A percentile compares a stretch with the other conserved stretches of the same genome.
Evolutionary conservation across 1,284 basidiomycete species (phyloP).

Genomic region (Moesziomyces globuligerus): DNA sequence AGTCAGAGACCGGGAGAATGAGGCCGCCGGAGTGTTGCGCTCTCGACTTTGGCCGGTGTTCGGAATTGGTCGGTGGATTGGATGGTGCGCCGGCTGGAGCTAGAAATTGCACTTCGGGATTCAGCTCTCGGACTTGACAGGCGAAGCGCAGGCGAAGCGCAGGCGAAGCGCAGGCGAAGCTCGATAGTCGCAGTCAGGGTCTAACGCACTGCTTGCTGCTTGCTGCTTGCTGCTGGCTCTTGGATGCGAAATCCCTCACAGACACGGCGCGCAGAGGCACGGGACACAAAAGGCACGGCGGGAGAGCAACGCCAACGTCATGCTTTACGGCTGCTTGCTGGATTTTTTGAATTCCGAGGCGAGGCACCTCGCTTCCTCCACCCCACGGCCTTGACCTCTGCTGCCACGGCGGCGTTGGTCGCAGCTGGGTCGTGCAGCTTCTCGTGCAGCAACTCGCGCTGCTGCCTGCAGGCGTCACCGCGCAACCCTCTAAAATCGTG

Average conservation of each 20-base stretch:
- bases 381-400: not conserved
- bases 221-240: too few species aligned
- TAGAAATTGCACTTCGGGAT: constrained; percentile 6
- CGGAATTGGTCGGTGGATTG: constrained; percentile 26
- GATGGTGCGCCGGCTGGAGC: not conserved
- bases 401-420: too few species aligned
- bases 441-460: too few species aligned
- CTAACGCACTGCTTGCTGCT: too few species aligned
- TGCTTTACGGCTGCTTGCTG: not conserved
- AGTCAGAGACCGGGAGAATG: not conserved
- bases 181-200: constrained; percentile 7
- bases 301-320: not conserved
- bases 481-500: too few species aligned
- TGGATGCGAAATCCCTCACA: too few species aligned
- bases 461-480: too few species aligned
- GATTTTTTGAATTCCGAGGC: too few species aligned
- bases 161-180: not conserved
- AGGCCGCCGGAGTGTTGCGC: too few species aligned
- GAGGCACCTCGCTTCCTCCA: not conserved
- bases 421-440: not conserved
- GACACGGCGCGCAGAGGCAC: too few species aligned
- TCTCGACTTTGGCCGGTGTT: constrained; percentile 36
- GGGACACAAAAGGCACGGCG: too few species aligned
- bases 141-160: too few species aligned
- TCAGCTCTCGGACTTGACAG: constrained; percentile 18